Evolutionary conservation across 352 stramenopile genomes (phyloP).

Genomic region (Peronospora belbahrii): DNA sequence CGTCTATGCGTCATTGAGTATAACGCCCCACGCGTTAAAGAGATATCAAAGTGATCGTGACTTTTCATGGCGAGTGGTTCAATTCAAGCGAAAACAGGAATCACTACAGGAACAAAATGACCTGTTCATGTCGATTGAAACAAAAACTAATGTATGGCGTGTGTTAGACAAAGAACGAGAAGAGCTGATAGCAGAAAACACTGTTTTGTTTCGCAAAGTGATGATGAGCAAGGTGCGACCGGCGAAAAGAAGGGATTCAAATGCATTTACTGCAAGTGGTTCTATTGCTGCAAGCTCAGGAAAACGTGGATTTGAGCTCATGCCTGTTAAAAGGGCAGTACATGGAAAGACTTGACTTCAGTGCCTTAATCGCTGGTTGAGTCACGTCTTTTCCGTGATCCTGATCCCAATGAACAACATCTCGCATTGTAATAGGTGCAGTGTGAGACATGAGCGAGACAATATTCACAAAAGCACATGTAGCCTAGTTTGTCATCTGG

Average conservation of each 20-base stretch:
- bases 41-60: conserved; percentile 9
- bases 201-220: conserved; percentile 13
- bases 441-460: too few relatives aligned
- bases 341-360: too few relatives aligned
- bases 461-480: too few relatives aligned
- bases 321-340: too few relatives aligned
- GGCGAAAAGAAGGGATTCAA: neutral
- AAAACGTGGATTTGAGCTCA: too few relatives aligned
- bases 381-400: too few relatives aligned
- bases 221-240: conserved; percentile 5
- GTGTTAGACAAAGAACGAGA: conserved; percentile 8
- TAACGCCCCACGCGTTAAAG: conserved; percentile 2
- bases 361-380: too few relatives aligned
- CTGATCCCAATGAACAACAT: too few relatives aligned
- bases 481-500: too few relatives aligned
- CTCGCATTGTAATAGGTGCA: too few relatives aligned
- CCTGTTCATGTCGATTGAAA: conserved; percentile 1
- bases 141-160: neutral
- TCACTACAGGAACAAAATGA: conserved; percentile 7
- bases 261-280: neutral
- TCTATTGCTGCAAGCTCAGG: neutral
- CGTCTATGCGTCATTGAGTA: conserved; percentile 1
- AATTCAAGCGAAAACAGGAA: conserved; percentile 7
- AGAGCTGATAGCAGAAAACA: conserved; percentile 7
- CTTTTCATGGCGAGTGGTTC: conserved; percentile 11